Base-by-base conservation (phyloP, 139 green algal genomes). In the Micromonas pusilla region DNA sequence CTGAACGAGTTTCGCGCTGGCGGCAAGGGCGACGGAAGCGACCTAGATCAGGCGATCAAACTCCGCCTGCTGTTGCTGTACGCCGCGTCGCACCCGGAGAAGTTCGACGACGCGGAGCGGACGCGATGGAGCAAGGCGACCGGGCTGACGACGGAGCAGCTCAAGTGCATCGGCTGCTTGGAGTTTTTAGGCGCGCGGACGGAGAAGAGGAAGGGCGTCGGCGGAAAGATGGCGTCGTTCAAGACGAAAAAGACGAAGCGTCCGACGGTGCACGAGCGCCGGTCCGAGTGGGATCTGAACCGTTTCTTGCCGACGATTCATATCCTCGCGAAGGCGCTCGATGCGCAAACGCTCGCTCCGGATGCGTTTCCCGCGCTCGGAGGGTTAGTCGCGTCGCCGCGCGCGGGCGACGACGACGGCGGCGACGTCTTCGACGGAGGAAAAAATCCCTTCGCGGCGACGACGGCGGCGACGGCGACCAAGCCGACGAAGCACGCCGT, bases 41-140 rank as follows among this genome's bases (percentile, higher is more conserved):
- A 57, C 45, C 45, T 9, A 57, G n/a, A n/a, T n/a, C 30, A 74
- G 30, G 45, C 74, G 25, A 89, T 91, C 79, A 95, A 95, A 86
- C 80, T 97, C 75, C 88, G 94, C 21, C 82, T 97, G 80, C 85
- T 98, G 45, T 90, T 97, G 89, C 92, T 90, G 77, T 98, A 98
- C 81, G 83, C 89, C 26, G 91, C 91, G 9, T 97, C 93, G 3
- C 94, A 98, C 86, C 91, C 90, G 0, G 92, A 94, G 74, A 98
- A 97, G 82, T 78, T 98, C 76, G 94, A 98, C 75, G 66, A 77
- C 0, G 77, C 82, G 25, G 92, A 91, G 80, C 66, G 81, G 30
- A 34, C 74, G 76, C 86, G 92, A 72, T 97, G 93, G 93, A 83
- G 85, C 72, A 92, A 91, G 83, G 80, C 94, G 70, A 84, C 84